Base-by-base conservation (phyloP, 2,329 filamentous ascomycete genomes). In the Rugonectria rugulosa region DNA sequence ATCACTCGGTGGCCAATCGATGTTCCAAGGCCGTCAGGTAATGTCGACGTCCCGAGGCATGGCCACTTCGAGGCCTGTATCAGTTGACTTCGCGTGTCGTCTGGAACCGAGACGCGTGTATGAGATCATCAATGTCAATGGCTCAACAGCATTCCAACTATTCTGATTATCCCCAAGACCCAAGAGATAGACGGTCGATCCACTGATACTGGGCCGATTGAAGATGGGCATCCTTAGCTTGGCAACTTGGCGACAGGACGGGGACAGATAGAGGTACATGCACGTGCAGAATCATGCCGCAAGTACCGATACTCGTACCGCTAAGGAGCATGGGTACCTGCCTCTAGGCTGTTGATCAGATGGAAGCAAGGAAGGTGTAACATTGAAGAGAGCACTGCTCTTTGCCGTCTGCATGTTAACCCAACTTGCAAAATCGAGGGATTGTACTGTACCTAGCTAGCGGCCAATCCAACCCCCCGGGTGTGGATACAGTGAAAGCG, bases 271-370 rank as follows among this genome's bases (percentile, higher is more conserved):
- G 37, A 59, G 38, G 41, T 37, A 49, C 21, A 48, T 55, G 64
- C 64, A 67, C 54, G 62, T 64, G 37, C 50, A 26, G 5, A 11
- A 4, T 14, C 20, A 36, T 53, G 32, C 29, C 42, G 19, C 15
- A 59, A 56, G 64, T 67, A 67, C 64, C 47, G 57, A 61, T 67
- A 67, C 64, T 53, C 43, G 29, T 21, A 40, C 32, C 27, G 42
- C 27, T 45, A 54, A 50, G 47, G 29, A 44, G 37, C 36, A 49
- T 44, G 56, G 50, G 60, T 67, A 62, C 55, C 54, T n/a, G n/a
- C n/a, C n/a, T n/a, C n/a, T n/a, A n/a, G n/a, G n/a, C n/a, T n/a
- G n/a, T n/a, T n/a, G n/a, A n/a, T n/a, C n/a, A n/a, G n/a, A n/a
- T n/a, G n/a, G 51, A 17, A 38, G 34, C 29, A 60, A 7, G 26